Base-by-base conservation (phyloP, 768 basidiomycete genomes). In the Fomitopsis pulvina region DNA sequence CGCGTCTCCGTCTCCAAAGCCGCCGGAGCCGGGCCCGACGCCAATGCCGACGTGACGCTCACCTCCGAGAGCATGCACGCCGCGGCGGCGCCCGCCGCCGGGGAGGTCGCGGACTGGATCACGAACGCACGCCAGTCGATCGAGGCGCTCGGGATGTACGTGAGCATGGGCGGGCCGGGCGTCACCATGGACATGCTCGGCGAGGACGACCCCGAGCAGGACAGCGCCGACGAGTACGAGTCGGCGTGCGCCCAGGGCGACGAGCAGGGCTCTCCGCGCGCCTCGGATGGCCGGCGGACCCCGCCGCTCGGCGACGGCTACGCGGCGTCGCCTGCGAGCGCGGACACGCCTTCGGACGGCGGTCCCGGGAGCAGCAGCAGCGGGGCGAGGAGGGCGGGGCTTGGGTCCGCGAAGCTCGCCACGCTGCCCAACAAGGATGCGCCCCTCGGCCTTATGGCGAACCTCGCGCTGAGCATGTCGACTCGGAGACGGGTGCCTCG, bases 371-470 rank as follows among this genome's bases (percentile, higher is more conserved):
- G n/a, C n/a, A n/a, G n/a, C n/a, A n/a, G n/a, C n/a, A n/a, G n/a
- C n/a, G n/a, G n/a, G n/a, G n/a, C n/a, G n/a, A n/a, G 48, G 48
- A 45, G 52, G 45, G 43, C 29, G 48, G 45, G 59, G 63, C 71
- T 29, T 18, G 52, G 40, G 39, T 42, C 45, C 16, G 59, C 68
- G 29, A 81, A 76, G 58, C 75, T 77, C 18, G 78, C 77, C 28
- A 75, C 76, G 49, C 64, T 87, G 16, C 85, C 85, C 2, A 75
- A 68, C 37, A 78, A 74, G 50, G 82, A 81, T 0, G 71, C 77
- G 21, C 87, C 87, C 7, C 83, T 83, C 60, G 87, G 88, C n/a
- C 62, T 91, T 51, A 83, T 91, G 66, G 84, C 83, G n/a, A 71
- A 74, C 6, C 66, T 89, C 53, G 71, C 73, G 44, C 64, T 86